These are phyloP conservation scores for Clonostachys sp. DNA, from an alignment of 2,329 filamentous ascomycete species.

Conservation along the genomic window DNA sequence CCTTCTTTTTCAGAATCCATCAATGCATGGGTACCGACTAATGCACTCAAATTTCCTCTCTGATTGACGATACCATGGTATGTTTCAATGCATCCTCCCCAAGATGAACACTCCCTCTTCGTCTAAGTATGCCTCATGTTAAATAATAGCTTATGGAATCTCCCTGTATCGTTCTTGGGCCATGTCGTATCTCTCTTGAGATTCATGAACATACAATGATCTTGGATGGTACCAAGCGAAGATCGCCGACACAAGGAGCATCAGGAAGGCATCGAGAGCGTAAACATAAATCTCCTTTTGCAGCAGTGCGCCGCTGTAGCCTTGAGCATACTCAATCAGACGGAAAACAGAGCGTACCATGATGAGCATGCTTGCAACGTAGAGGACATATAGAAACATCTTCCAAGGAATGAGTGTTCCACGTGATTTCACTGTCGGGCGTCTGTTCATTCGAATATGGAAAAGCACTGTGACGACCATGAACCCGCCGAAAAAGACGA, in stretches of 20 bases:
- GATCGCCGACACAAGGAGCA: slow-evolving; percentile 12
- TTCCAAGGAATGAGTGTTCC: slow-evolving; percentile 13
- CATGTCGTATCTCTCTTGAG: too few relatives aligned
- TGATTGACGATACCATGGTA: too few relatives aligned
- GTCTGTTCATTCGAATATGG: slow-evolving; percentile 18
- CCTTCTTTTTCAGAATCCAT: too few relatives aligned
- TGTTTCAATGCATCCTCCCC: too few relatives aligned
- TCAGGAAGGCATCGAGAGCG: slow-evolving; percentile 22
- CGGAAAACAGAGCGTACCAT: slow-evolving; percentile 30
- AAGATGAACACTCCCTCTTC: too few relatives aligned
- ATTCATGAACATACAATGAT: too few relatives aligned
- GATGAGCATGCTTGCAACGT: slow-evolving; percentile 18
- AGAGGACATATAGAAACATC: slow-evolving; percentile 12
- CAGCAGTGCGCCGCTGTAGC: slow-evolving; percentile 18
- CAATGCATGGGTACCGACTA: too few relatives aligned
- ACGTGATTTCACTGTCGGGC: not conserved
- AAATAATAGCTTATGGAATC: too few relatives aligned
- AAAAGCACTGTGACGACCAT: slow-evolving; percentile 36
- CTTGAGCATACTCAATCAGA: slow-evolving; percentile 28
- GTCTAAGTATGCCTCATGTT: too few relatives aligned
- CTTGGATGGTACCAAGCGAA: slow-evolving; percentile 5
- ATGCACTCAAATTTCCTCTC: too few relatives aligned
- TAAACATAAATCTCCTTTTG: slow-evolving; percentile 21
- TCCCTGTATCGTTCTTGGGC: too few relatives aligned
- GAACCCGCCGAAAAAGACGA: slow-evolving; percentile 47